Conservation (phyloP, 805 yeast species). For the Sungouiozyma intestinalis region DNA sequence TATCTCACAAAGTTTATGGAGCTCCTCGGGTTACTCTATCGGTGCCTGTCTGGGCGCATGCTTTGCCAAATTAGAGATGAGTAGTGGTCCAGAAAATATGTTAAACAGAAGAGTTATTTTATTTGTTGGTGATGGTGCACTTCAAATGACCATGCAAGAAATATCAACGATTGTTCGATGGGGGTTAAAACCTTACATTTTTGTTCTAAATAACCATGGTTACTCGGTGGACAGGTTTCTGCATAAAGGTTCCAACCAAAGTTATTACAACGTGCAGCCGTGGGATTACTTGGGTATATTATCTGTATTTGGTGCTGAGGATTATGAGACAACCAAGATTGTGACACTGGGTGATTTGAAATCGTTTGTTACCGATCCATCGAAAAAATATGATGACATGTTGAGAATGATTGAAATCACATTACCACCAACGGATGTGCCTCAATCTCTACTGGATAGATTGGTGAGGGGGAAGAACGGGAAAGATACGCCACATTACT, state of each 20-base stretch:
- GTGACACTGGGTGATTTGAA: constrained; percentile 41
- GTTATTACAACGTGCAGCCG: constrained; percentile 50
- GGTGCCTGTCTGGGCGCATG: constrained; percentile 58
- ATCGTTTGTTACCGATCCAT: constrained; percentile 30
- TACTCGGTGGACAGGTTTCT: constrained; percentile 57
- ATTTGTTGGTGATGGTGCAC: constrained; percentile 60
- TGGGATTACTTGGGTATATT: constrained; percentile 45
- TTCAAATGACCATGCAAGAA: constrained; percentile 58
- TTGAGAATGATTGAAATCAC: constrained; percentile 48
- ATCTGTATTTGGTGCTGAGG: constrained; percentile 45
- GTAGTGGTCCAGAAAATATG: not conserved
- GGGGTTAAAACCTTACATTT: constrained; percentile 45
- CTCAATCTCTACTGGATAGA: constrained; percentile 25
- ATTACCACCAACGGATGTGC: constrained; percentile 53
- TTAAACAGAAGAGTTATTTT: constrained; percentile 39
- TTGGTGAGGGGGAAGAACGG: constrained; percentile 19
- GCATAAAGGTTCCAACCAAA: constrained; percentile 41
- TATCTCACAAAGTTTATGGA: constrained; percentile 55
- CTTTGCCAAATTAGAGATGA: constrained; percentile 42
- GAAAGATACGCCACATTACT: constrained; percentile 27
- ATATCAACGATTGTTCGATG: constrained; percentile 47
- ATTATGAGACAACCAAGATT: constrained; percentile 35
- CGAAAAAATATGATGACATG: constrained; percentile 33
- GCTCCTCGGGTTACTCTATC: constrained; percentile 54
- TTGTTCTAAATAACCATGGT: constrained; percentile 54